Base-by-base conservation (phyloP, 345 rosid species). In the Lumnitzera racemosa region DNA sequence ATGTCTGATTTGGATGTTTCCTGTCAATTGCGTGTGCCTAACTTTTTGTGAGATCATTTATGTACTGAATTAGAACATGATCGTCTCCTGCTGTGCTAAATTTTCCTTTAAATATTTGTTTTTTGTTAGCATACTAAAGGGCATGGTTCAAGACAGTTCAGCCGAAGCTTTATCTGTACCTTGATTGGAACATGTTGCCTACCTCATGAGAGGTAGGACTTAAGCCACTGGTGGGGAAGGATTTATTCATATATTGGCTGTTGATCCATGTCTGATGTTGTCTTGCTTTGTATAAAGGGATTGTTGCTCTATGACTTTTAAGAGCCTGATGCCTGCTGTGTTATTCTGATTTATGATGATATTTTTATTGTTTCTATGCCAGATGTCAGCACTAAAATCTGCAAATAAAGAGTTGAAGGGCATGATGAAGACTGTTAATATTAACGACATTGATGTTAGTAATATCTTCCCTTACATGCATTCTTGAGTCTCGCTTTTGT, bases 401-500 rank as follows among this genome's bases (percentile, higher is more conserved):
- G 98, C 98, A 48, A 84, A 83, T 75, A 88, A 86, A 78, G 96
- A 88, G 74, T 72, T 91, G 74, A 91, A 91, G 70, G 96, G 98
- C 66, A 83, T 88, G 91, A 86, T 91, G 95, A 86, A 91, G 80
- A 86, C 91, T 11, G 89, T 87, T 51, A 86, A 91, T 86, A 86
- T 91, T 72, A 87, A 91, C 71, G 95, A 86, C 55, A 81, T 91
- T 0, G 98, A 88, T 70, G 94, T 88, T 52, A 36, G 81, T 69
- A 15, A 23, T 72, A 46, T 72, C 47, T 57, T 65, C 53, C n/a
- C 54, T 49, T 36, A 9, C 4, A 36, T 9, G 4, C 43, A 62
- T 53, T 56, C 17, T 51, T 15, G 16, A 59, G 17, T 46, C 52
- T 58, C 59, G 16, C 47, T 49, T 56, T 2, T 51, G 25, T 17